phyloP scores from a whole-genome alignment of 768 basidiomycete genomes.

The Rhizopogon vesiculosus region DNA sequence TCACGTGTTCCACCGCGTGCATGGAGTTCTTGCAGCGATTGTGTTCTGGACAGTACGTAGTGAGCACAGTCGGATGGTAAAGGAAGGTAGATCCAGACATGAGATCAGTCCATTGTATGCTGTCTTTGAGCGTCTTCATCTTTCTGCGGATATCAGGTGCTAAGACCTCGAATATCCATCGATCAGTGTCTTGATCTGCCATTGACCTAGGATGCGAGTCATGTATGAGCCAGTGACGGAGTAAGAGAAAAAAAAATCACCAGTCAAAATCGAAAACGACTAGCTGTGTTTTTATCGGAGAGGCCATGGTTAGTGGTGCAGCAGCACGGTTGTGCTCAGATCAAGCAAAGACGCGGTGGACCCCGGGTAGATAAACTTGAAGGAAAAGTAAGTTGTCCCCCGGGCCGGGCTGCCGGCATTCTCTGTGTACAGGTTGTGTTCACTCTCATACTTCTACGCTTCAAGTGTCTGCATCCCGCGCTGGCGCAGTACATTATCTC shows the following conservation, averaged over 20 bases:
- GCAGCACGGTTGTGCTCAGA: neutral
- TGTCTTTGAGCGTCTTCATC: conserved; percentile 60
- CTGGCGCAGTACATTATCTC: too few relatives aligned
- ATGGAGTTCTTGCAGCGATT: conserved; percentile 67
- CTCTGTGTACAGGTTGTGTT: too few relatives aligned
- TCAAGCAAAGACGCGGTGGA: too few relatives aligned
- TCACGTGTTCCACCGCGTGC: conserved; percentile 61
- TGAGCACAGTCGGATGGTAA: neutral
- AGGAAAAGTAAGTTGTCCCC: too few relatives aligned
- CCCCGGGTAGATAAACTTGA: too few relatives aligned
- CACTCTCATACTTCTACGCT: too few relatives aligned
- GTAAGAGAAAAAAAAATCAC: conserved; percentile 32
- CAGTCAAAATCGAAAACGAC: conserved; percentile 98
- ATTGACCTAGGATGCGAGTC: conserved; percentile 55
- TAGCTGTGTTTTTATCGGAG: conserved; percentile 53
- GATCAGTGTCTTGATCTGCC: conserved; percentile 94
- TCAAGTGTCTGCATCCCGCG: too few relatives aligned
- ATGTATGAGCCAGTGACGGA: neutral
- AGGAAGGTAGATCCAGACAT: conserved; percentile 52
- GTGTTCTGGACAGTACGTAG: conserved; percentile 40
- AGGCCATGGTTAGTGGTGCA: conserved; percentile 11
- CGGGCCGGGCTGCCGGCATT: too few relatives aligned
- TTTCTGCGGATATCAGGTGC: conserved; percentile 80
- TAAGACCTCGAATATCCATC: conserved; percentile 88
- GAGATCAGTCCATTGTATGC: conserved; percentile 90